Evolutionary conservation across 2,329 filamentous ascomycete genomes (phyloP).

Genomic region (Fusarium odoratissimum): DNA sequence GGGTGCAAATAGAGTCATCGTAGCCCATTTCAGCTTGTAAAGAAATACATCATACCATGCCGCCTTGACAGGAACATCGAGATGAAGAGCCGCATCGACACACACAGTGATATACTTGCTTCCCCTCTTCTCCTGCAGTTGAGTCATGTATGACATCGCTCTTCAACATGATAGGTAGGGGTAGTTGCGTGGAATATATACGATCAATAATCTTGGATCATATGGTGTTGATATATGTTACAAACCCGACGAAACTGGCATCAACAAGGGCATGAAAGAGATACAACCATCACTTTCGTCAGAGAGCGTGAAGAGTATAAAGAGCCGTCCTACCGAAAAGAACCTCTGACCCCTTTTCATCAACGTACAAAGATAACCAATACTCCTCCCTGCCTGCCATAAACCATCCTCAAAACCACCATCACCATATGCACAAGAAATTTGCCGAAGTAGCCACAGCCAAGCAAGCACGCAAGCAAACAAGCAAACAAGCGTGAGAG

Average conservation of each 20-base stretch:
- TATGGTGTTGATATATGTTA: conserved; percentile 7
- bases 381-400: conserved; percentile 27
- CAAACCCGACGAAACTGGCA: conserved; percentile 1
- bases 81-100: conserved; percentile 52
- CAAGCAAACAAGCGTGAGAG: conserved; percentile 22
- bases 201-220: not conserved
- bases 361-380: conserved; percentile 37
- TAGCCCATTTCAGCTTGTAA: conserved; percentile 46
- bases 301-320: conserved; percentile 4
- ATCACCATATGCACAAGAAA: conserved; percentile 18
- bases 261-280: not conserved
- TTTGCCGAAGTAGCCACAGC: conserved; percentile 11
- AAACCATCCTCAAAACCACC: conserved; percentile 3
- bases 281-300: conserved; percentile 23
- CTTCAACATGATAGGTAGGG: not conserved
- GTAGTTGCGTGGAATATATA: not conserved
- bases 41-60: conserved; percentile 5
- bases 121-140: not conserved
- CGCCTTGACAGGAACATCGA: conserved; percentile 48
- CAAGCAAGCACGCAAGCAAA: not conserved
- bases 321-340: conserved; percentile 14
- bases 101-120: conserved; percentile 40
- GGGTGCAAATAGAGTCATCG: conserved; percentile 47
- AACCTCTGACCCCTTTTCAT: conserved; percentile 21
- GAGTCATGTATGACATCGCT: not conserved